A percentile compares a stretch with the other conserved stretches of the same genome.
Conservation (phyloP, 2,329 filamentous ascomycete species). For the Stagonosporopsis vannaccii region DNA sequence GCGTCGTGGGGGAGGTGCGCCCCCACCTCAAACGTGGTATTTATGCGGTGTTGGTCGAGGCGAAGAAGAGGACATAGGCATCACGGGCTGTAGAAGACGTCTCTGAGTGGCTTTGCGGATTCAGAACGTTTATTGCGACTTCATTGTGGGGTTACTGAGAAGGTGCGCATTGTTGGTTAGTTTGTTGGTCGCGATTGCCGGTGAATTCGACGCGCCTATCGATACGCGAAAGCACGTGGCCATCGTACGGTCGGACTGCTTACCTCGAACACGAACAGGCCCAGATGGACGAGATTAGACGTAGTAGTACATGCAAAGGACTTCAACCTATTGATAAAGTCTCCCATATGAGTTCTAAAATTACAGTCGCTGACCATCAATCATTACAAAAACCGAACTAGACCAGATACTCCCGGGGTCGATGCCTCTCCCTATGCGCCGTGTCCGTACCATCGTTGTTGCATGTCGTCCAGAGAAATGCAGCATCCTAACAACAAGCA, state of each 20-base stretch:
- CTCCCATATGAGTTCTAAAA: not conserved
- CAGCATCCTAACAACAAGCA: not conserved
- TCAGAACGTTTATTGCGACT: not conserved
- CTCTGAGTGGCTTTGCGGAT: not conserved
- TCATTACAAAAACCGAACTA: slow-evolving; percentile 2
- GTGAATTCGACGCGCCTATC: slow-evolving; percentile 16
- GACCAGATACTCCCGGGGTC: not conserved
- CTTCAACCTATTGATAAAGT: not conserved
- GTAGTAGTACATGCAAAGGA: not conserved
- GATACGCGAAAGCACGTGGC: slow-evolving; percentile 18
- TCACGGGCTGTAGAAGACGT: not conserved
- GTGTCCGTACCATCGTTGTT: not conserved
- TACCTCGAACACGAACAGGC: not conserved
- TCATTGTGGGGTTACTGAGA: not conserved
- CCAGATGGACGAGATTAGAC: no score
- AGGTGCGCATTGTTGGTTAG: not conserved
- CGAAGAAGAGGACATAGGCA: not conserved
- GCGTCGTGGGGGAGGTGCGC: slow-evolving; percentile 17
- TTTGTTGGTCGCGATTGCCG: slow-evolving; percentile 16
- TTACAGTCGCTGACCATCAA: slow-evolving; percentile 7
- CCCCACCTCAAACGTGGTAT: slow-evolving; percentile 28
- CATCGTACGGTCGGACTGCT: not conserved
- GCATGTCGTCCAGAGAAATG: slow-evolving; percentile 5
- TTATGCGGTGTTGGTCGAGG: slow-evolving; percentile 5
- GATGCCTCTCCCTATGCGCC: slow-evolving; percentile 9